Conservation (phyloP, 2,329 filamentous ascomycete genomes). For the Cladophialophora exuberans region DNA sequence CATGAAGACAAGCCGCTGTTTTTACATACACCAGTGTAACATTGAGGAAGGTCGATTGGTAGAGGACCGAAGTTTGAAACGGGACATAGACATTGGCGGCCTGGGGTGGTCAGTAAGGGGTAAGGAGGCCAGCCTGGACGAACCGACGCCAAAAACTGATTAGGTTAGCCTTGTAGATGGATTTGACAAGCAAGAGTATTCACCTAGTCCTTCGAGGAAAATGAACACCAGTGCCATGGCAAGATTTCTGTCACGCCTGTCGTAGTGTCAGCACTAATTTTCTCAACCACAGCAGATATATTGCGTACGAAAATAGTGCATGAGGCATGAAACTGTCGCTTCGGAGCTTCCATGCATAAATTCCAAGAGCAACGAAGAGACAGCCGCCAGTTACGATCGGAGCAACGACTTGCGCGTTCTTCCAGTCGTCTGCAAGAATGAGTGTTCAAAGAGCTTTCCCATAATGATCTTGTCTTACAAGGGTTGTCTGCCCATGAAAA, state of each 20-base stretch:
- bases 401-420: constrained; percentile 6
- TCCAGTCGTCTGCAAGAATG: constrained; percentile 9
- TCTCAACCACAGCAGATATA: not conserved
- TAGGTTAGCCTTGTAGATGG: not conserved
- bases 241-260: constrained; percentile 12
- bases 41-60: constrained; percentile 2
- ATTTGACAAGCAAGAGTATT: not conserved
- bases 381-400: constrained; percentile 1
- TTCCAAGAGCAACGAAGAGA: constrained; percentile 9
- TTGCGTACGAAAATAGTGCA: constrained; percentile 17
- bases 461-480: constrained; percentile 4
- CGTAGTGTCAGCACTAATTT: constrained; percentile 1
- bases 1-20: not conserved
- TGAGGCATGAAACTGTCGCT: constrained; percentile 19
- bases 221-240: constrained; percentile 9
- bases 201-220: constrained; percentile 14
- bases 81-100: constrained; percentile 20
- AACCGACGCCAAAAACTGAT: constrained; percentile 12
- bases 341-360: constrained; percentile 15
- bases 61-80: constrained; percentile 13
- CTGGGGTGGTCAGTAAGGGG: constrained; percentile 3
- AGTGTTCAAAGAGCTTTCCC: not conserved
- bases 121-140: no score
- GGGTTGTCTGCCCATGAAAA: constrained; percentile 18
- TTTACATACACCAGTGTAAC: constrained; percentile 13